Percentiles rank a stretch among this genome's conserved stretches.
phyloP scores from a whole-genome alignment of 345 rosid species.

The Ailanthus altissimus region DNA sequence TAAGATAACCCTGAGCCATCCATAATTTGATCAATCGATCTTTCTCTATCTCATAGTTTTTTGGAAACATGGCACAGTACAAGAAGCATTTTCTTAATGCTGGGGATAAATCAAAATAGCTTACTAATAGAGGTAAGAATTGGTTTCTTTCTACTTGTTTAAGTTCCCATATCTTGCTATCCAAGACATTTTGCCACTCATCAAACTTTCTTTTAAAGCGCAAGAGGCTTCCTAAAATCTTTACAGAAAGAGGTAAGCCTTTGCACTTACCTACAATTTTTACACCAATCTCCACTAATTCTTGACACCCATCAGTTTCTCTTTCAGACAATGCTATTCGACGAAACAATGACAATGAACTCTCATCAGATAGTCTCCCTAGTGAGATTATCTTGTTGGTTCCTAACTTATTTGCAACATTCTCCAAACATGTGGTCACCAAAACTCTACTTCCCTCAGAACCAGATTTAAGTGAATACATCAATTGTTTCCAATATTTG shows the following conservation, averaged over 20 bases:
- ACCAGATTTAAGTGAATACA: no score
- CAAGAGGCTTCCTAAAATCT: background rate
- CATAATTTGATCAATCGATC: background rate
- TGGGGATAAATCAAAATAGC: background rate
- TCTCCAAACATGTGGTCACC: background rate
- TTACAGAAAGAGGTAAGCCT: background rate
- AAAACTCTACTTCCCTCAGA: conserved; percentile 5
- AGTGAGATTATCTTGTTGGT: no score
- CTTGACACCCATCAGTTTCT: background rate
- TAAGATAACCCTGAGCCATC: conserved; percentile 7
- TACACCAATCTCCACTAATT: background rate
- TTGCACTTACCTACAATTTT: background rate
- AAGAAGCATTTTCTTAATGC: background rate
- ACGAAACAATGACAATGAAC: background rate
- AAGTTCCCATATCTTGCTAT: background rate
- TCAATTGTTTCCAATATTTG: no score
- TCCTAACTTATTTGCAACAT: no score
- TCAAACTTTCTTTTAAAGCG: background rate
- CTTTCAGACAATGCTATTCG: background rate
- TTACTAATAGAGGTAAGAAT: no score
- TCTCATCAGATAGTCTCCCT: no score
- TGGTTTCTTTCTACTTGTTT: no score
- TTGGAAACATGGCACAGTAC: conserved; percentile 26
- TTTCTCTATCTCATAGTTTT: background rate
- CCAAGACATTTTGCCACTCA: background rate